A percentile compares a stretch with the other conserved stretches of the same genome.
These are phyloP conservation scores for Elaeis guineensis DNA, from an alignment of 176 grass and related monocot genomes.

Conservation along the genomic window DNA sequence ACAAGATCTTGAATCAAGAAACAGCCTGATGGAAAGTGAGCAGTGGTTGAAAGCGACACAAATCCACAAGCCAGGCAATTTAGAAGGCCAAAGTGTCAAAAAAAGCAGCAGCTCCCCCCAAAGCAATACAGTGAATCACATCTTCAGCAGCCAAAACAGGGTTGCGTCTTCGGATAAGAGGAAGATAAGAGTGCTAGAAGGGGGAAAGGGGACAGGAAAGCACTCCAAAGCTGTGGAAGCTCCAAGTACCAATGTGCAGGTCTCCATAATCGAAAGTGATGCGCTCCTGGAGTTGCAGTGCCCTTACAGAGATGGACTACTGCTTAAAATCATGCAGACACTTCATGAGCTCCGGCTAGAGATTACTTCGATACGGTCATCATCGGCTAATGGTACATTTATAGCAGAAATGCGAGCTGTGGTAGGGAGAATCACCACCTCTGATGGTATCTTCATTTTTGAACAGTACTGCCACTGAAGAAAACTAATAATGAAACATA, in stretches of 20 bases:
- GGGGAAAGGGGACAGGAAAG: conserved; percentile 14
- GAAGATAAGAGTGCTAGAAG: conserved; percentile 14
- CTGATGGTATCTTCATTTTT: not conserved
- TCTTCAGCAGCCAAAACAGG: not conserved
- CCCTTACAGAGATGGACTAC: conserved; percentile 37
- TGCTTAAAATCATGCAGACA: conserved; percentile 55
- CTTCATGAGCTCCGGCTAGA: conserved; percentile 51
- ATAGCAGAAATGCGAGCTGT: conserved; percentile 44
- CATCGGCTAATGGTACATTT: conserved; percentile 27
- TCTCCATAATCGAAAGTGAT: conserved; percentile 62
- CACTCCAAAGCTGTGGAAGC: not conserved
- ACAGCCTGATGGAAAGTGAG: conserved; percentile 22
- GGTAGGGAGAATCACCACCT: conserved; percentile 18
- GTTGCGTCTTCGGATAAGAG: conserved; percentile 7
- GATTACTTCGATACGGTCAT: conserved; percentile 43
- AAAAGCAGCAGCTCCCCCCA: not conserved
- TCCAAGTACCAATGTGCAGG: conserved; percentile 41
- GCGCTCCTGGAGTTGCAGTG: conserved; percentile 64
- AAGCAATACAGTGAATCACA: not conserved
- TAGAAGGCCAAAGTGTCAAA: not conserved
- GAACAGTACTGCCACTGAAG: not conserved
- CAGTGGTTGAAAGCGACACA: conserved; percentile 8
- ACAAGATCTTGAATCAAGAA: conserved; percentile 57
- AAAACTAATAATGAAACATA: not conserved
- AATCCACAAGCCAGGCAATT: not conserved